Base-by-base conservation (phyloP, 345 rosid species). In the Euclidium syriacum region DNA sequence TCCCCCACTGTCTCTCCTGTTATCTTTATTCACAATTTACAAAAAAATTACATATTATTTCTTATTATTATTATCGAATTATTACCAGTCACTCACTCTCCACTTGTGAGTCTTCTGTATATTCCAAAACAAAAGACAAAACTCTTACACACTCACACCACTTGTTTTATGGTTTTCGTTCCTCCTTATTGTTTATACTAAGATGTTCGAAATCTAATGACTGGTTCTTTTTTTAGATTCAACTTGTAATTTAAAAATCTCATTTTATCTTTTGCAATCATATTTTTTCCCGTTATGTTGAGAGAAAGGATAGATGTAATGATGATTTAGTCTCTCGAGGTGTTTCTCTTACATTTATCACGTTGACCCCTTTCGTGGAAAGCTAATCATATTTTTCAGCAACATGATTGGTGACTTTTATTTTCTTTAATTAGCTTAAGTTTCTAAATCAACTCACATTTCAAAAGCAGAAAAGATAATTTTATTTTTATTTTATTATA, bases 1-100 rank as follows among this genome's bases (percentile, higher is more conserved):
- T 84, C 90, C 53, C 95, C 95, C 10, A 86, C 88, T 14, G 95
- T 77, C 60, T 74, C 85, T 56, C 95, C 95, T 40, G 95, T 80
- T 64, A 86, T 77, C 95, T 86, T 75, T 75, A 77, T 39, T 52
- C 40, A 26, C 59, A 41, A 23, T 52, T 32, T 35, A 50, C 58
- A 26, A 7, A 10, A 36, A 14, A 41, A 4, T 15, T 25, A 35
- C 17, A 35, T 16, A 64, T 30, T 38, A 52, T 42, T 40, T 11
- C 26, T 26, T 36, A 9, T 12, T 42, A 10, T 33, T 43, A 17
- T 33, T 46, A 29, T 48, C n/a, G n/a, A n/a, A n/a, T n/a, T 58
- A 14, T 67, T 40, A 16, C 16, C 10, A 59, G 30, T 30, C 47
- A 34, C 60, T 49, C 38, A 52, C 10, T 51, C 16, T 19, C 73